phyloP scores from a whole-genome alignment of 2,329 filamentous ascomycete species.

The Emmonsiellopsis sp. region DNA sequence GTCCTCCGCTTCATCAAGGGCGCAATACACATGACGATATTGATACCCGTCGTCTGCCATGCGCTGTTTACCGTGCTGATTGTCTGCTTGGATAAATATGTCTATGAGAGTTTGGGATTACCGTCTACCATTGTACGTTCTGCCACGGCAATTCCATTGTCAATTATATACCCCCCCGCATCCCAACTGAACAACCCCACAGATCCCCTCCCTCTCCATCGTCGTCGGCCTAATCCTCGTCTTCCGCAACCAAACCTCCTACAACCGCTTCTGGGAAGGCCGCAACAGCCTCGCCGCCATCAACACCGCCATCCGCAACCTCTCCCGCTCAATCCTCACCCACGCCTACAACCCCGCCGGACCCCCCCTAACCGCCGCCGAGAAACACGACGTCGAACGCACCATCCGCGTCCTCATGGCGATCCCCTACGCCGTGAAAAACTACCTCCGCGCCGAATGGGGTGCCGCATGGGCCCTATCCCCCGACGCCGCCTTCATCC shows the following conservation, averaged over 20 bases:
- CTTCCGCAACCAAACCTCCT: slow-evolving; percentile 55
- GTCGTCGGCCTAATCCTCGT: slow-evolving; percentile 60
- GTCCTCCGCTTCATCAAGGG: slow-evolving; percentile 57
- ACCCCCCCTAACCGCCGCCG: slow-evolving; percentile 26
- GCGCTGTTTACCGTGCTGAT: slow-evolving; percentile 49
- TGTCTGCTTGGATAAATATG: slow-evolving; percentile 47
- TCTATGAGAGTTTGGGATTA: slow-evolving; percentile 43
- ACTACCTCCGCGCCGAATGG: slow-evolving; percentile 56
- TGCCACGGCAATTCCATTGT: background rate
- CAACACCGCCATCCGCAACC: slow-evolving; percentile 49
- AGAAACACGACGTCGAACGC: slow-evolving; percentile 49
- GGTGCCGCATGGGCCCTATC: slow-evolving; percentile 28
- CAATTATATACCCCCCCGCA: background rate
- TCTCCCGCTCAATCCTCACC: slow-evolving; percentile 47
- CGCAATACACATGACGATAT: slow-evolving; percentile 50
- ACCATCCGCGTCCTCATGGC: slow-evolving; percentile 51
- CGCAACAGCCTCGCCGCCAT: slow-evolving; percentile 48
- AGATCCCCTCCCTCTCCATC: slow-evolving; percentile 54
- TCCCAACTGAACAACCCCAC: background rate
- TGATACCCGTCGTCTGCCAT: slow-evolving; percentile 49
- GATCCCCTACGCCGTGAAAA: slow-evolving; percentile 54
- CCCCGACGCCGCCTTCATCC: background rate
- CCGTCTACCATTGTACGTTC: slow-evolving; percentile 46
- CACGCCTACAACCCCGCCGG: slow-evolving; percentile 31
- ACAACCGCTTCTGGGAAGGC: slow-evolving; percentile 57